A percentile compares a stretch with the other conserved stretches of the same genome.
Conservation (phyloP, 805 yeast species). For the Lipomyces anomalus region DNA sequence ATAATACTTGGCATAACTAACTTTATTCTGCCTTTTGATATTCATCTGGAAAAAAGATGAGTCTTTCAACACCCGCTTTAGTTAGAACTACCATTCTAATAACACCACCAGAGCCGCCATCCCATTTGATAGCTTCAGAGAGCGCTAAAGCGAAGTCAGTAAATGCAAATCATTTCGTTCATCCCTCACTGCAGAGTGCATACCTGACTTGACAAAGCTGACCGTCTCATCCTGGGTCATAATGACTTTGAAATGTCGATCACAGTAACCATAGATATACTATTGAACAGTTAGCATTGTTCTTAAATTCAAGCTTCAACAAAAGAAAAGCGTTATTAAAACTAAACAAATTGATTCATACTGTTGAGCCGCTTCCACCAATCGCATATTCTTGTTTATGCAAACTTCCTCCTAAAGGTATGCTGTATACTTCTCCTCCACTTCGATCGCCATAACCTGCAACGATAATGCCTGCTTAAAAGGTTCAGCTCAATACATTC, state of each 20-base stretch:
- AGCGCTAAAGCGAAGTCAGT: conserved; percentile 41
- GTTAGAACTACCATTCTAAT: conserved; percentile 91
- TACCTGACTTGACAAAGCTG: conserved; percentile 64
- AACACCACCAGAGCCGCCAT: conserved; percentile 97
- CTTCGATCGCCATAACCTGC: conserved; percentile 85
- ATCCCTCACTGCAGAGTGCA: neutral
- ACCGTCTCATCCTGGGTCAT: conserved; percentile 88
- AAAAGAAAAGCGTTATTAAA: no score
- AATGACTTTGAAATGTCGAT: conserved; percentile 68
- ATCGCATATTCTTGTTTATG: conserved; percentile 92
- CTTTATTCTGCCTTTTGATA: conserved; percentile 22
- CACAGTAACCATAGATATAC: conserved; percentile 93
- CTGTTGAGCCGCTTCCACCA: conserved; percentile 90
- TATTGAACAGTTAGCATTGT: no score
- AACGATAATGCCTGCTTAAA: conserved; percentile 89
- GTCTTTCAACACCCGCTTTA: conserved; percentile 78
- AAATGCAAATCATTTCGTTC: neutral
- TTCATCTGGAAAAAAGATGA: conserved; percentile 85
- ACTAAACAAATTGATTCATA: no score
- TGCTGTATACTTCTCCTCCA: conserved; percentile 82
- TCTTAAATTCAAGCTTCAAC: no score
- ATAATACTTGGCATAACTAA: no score
- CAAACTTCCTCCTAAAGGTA: conserved; percentile 92
- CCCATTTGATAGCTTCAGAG: conserved; percentile 97
- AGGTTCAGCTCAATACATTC: no score